phyloP scores from a whole-genome alignment of 2,329 filamentous ascomycete genomes.

The Fusarium verticillioides region DNA sequence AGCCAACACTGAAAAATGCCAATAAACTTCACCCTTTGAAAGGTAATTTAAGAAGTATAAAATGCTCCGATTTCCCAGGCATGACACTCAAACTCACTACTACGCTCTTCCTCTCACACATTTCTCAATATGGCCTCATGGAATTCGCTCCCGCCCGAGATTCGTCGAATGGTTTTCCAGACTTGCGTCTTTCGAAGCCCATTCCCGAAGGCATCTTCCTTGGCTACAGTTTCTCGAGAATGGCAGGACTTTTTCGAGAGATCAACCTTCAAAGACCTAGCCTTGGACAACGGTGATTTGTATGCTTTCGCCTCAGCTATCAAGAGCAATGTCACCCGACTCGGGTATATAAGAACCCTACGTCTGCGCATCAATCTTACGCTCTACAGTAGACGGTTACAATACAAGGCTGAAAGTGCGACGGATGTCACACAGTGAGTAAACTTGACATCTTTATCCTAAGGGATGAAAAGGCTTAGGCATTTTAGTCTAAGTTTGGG shows the following conservation, averaged over 20 bases:
- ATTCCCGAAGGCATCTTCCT: too few relatives aligned
- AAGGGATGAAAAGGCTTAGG: too few relatives aligned
- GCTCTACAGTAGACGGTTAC: background rate
- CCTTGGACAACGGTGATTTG: slow-evolving; percentile 4
- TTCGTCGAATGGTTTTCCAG: too few relatives aligned
- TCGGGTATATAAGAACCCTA: slow-evolving; percentile 11
- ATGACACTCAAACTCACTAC: background rate
- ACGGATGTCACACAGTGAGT: background rate
- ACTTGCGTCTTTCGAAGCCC: too few relatives aligned
- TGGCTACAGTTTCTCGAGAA: too few relatives aligned
- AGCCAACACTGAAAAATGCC: background rate
- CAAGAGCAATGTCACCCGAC: background rate
- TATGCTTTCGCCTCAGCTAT: background rate
- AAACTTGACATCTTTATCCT: too few relatives aligned
- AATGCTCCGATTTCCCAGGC: background rate
- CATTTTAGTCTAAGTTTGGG: too few relatives aligned
- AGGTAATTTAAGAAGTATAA: background rate
- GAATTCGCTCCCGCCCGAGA: too few relatives aligned
- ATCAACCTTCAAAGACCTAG: slow-evolving; percentile 5
- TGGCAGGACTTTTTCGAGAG: too few relatives aligned
- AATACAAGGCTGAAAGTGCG: slow-evolving; percentile 2
- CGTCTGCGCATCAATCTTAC: slow-evolving; percentile 8
- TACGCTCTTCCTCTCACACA: too few relatives aligned
- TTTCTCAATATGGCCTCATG: too few relatives aligned
- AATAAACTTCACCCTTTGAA: background rate